Conservation (phyloP, 1,139 yeast genomes). For the Meyerozyma elateridarum region DNA sequence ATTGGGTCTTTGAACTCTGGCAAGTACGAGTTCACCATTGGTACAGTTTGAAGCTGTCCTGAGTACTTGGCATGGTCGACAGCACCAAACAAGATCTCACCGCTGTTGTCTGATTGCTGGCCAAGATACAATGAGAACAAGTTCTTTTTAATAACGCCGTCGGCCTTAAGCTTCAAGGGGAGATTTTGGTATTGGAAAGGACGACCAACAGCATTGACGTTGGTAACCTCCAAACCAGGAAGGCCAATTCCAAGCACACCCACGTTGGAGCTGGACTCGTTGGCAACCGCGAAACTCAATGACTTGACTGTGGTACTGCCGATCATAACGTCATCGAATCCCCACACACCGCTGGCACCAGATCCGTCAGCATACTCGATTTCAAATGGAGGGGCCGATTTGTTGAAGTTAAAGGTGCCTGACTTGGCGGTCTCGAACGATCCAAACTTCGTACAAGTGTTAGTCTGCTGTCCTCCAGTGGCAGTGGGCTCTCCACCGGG, state of each 20-base stretch:
- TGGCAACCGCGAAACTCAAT: conserved; percentile 50
- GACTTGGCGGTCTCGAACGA: conserved; percentile 35
- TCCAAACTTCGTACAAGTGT: conserved; percentile 35
- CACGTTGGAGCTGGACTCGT: conserved; percentile 34
- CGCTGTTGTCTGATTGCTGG: conserved; percentile 29
- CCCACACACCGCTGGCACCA: conserved; percentile 58
- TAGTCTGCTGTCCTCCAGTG: conserved; percentile 8
- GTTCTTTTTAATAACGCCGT: conserved; percentile 44
- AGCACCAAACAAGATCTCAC: conserved; percentile 55
- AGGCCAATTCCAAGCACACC: conserved; percentile 57
- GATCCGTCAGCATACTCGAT: conserved; percentile 64
- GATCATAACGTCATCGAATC: conserved; percentile 38
- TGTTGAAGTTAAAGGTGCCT: conserved; percentile 27
- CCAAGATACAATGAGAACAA: conserved; percentile 54
- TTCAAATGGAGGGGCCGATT: conserved; percentile 27
- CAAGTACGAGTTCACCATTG: conserved; percentile 3
- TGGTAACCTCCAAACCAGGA: conserved; percentile 43
- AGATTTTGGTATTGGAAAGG: conserved; percentile 44
- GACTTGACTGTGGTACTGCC: conserved; percentile 37
- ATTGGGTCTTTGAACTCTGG: conserved; percentile 14
- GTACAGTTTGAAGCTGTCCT: conserved; percentile 29
- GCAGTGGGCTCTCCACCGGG: conserved; percentile 8
- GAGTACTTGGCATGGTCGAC: conserved; percentile 48
- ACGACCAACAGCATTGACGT: conserved; percentile 8
- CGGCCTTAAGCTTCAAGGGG: conserved; percentile 49